Evolutionary conservation across 2,329 filamentous ascomycete genomes (phyloP).

Genomic region (Fusarium azukiicola): DNA sequence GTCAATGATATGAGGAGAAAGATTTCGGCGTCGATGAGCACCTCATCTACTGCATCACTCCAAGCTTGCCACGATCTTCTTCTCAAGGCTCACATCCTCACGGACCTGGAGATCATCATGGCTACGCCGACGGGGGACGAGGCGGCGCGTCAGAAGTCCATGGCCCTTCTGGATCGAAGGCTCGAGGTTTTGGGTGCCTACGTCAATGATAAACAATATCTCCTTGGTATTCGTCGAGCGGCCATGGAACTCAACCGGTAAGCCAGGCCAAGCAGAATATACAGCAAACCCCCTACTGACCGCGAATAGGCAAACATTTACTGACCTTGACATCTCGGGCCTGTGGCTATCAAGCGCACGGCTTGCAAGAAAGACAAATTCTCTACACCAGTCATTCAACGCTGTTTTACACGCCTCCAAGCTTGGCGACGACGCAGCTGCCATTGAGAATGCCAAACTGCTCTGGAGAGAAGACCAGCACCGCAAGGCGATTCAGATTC

Average conservation of each 20-base stretch:
- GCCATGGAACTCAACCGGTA: constrained; percentile 90
- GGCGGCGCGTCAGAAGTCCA: constrained; percentile 59
- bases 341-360: constrained; percentile 93
- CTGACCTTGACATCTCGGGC: constrained; percentile 87
- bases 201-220: constrained; percentile 94
- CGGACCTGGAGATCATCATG: constrained; percentile 91
- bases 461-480: constrained; percentile 97
- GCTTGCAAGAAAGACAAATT: constrained; percentile 91
- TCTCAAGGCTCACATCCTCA: constrained; percentile 91
- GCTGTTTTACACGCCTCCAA: constrained; percentile 94
- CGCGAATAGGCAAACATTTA: constrained; percentile 76
- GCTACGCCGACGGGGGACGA: constrained; percentile 68
- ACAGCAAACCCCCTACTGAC: constrained; percentile 23
- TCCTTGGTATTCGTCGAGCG: constrained; percentile 92
- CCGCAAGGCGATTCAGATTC: constrained; percentile 94
- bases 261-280: constrained; percentile 53
- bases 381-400: constrained; percentile 94
- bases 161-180: constrained; percentile 81
- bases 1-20: constrained; percentile 84
- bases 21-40: constrained; percentile 87
- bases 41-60: constrained; percentile 89
- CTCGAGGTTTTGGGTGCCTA: constrained; percentile 95
- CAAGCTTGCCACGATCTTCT: constrained; percentile 92
- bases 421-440: constrained; percentile 91
- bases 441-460: constrained; percentile 95